Evolutionary conservation across 129 eudicot species (phyloP), one percentile per base, ranked within the genome.

Genomic region (Tagetes patula): DNA sequence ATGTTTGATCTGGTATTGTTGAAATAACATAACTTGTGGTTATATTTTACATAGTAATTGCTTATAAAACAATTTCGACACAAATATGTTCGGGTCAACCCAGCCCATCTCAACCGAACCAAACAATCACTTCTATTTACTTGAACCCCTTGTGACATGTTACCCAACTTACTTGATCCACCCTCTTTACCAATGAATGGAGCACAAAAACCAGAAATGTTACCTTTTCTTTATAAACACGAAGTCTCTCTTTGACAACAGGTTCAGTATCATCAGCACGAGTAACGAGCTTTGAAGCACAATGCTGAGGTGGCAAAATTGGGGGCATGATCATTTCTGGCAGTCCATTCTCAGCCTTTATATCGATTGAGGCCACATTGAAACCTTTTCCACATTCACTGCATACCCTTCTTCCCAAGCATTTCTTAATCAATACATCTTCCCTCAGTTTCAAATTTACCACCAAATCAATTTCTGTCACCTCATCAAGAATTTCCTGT

Each of bases 321-420:
- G 98, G 98, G 33, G 69, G 61, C 80, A 76, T 76, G 69, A 46
- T 80, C 62, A 92, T 87, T 42, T 70, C 85, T 2, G 96, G 96
- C 36, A 69, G 73, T 46, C 97, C 97, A 70, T 76, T 56, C 48
- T 76, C 69, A 2, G 80, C 69, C 62, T 76, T 76, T 45, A 61
- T 75, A 69, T 85, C 46, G 45, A 92, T 92, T 61, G 88, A 65
- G 12, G 98, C 98, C 69, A 92, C 89, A 64, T 92, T 92, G 80
- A 85, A 76, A 67, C 80, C 75, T 76, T 76, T 76, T 56, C 80
- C 75, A 58, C 80, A 76, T 36, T 76, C 52, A 48, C 82, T 72
- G 80, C 98, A 92, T 32, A 84, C 78, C 79, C 98, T 89, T 82
- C 98, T 82, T 40, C 96, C 98, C 42, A 92, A 84, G 79, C 98